Percentiles rank a stretch among this genome's conserved stretches.
These are phyloP conservation scores for Aspergillus ustus DNA, from an alignment of 2,329 filamentous ascomycete species.

Conservation along the genomic window DNA sequence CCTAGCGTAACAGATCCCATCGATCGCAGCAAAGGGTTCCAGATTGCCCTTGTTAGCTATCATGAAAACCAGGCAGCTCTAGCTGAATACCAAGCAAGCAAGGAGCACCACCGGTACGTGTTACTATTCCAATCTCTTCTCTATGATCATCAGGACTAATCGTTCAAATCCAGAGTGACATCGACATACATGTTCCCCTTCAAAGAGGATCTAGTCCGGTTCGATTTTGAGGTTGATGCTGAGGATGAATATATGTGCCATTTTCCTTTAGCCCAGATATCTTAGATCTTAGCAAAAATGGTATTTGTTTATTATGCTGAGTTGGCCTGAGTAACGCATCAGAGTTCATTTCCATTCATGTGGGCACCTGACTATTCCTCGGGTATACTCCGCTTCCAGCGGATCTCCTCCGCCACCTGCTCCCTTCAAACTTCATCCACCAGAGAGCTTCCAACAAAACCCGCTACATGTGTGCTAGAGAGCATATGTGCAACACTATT, in stretches of 20 bases:
- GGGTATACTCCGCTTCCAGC: neutral
- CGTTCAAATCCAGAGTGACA: constrained; percentile 50
- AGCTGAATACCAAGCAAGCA: constrained; percentile 57
- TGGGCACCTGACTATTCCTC: neutral
- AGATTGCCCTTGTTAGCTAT: constrained; percentile 58
- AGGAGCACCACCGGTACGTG: constrained; percentile 51
- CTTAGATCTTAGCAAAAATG: neutral
- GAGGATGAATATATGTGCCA: constrained; percentile 40
- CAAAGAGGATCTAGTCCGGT: constrained; percentile 58
- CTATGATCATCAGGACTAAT: neutral
- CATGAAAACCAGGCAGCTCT: constrained; percentile 53
- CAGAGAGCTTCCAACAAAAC: neutral
- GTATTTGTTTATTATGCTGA: neutral
- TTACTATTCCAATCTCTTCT: constrained; percentile 33
- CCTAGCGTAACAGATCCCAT: constrained; percentile 59
- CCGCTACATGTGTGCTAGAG: neutral
- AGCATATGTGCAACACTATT: neutral
- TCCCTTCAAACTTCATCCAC: neutral
- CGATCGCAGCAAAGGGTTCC: constrained; percentile 58
- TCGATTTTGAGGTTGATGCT: constrained; percentile 56
- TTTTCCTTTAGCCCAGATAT: constrained; percentile 14
- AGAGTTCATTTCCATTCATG: neutral
- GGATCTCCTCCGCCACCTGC: constrained; percentile 5
- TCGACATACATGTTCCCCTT: constrained; percentile 57
- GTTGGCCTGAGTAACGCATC: neutral